phyloP scores from a whole-genome alignment of 2,329 filamentous ascomycete species.

The Apiospora koreana region DNA sequence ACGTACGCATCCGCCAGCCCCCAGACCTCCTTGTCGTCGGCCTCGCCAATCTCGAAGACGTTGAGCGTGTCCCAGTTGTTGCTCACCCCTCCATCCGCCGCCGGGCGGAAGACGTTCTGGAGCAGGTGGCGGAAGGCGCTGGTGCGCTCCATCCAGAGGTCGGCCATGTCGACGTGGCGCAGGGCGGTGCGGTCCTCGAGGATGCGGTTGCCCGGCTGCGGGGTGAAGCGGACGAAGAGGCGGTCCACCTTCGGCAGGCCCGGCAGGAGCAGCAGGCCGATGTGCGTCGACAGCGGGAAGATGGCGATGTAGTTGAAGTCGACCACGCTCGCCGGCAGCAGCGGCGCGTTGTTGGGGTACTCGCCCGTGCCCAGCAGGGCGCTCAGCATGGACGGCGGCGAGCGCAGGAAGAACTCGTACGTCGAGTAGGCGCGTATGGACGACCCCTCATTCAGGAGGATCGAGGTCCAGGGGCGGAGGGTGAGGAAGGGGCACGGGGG shows the following conservation, averaged over 20 bases:
- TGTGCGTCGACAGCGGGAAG: slow-evolving; percentile 66
- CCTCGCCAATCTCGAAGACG: slow-evolving; percentile 53
- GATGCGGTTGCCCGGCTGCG: slow-evolving; percentile 36
- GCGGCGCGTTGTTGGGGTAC: slow-evolving; percentile 35
- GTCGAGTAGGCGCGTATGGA: slow-evolving; percentile 70
- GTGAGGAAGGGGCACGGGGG: slow-evolving; percentile 50
- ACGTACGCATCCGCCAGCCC: slow-evolving; percentile 31
- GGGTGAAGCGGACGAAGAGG: slow-evolving; percentile 53
- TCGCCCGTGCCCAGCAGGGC: slow-evolving; percentile 48
- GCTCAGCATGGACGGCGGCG: slow-evolving; percentile 62
- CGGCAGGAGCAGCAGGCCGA: slow-evolving; percentile 49
- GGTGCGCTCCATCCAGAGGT: slow-evolving; percentile 57
- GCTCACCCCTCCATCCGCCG: background rate
- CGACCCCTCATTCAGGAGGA: slow-evolving; percentile 75
- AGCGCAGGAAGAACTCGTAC: slow-evolving; percentile 70
- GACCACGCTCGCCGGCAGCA: slow-evolving; percentile 44
- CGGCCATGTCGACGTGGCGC: slow-evolving; percentile 40
- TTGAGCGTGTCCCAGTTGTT: slow-evolving; percentile 44
- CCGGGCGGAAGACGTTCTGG: slow-evolving; percentile 33
- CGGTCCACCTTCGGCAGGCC: slow-evolving; percentile 51
- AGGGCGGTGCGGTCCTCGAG: slow-evolving; percentile 39
- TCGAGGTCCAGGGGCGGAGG: slow-evolving; percentile 62
- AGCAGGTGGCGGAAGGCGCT: slow-evolving; percentile 50
- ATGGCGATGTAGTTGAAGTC: slow-evolving; percentile 63
- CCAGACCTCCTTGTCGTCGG: slow-evolving; percentile 47